Conservation (phyloP, 495 filamentous ascomycete species). For the Hypoxylon trugodes region DNA sequence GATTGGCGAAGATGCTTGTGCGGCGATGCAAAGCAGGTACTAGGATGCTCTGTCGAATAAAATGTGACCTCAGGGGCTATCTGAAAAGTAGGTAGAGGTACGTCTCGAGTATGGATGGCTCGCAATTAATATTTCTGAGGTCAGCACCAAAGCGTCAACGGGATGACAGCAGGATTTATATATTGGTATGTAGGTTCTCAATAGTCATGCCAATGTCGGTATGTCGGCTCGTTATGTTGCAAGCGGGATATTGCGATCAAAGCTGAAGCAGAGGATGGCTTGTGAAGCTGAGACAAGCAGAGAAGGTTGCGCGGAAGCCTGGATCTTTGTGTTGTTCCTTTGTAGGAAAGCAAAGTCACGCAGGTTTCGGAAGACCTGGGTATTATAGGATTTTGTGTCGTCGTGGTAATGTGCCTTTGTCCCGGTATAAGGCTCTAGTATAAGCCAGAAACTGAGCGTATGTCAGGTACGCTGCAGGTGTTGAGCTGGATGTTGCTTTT, state of each 20-base stretch:
- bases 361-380: constrained; percentile 44
- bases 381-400: constrained; percentile 45
- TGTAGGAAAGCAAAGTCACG: constrained; percentile 40
- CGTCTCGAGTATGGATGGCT: constrained; percentile 29
- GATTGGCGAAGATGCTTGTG: constrained; percentile 49
- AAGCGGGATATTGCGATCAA: constrained; percentile 32
- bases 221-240: constrained; percentile 20
- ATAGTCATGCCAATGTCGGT: constrained; percentile 33
- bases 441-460: constrained; percentile 31
- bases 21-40: constrained; percentile 48
- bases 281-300: constrained; percentile 45
- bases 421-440: constrained; percentile 38
- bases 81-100: constrained; percentile 21
- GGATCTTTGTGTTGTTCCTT: constrained; percentile 31
- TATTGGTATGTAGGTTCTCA: constrained; percentile 36
- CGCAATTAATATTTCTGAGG: constrained; percentile 49
- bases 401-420: constrained; percentile 38
- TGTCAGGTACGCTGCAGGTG: constrained; percentile 42
- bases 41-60: constrained; percentile 49
- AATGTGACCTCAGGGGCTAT: constrained; percentile 28
- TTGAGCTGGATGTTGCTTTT: constrained; percentile 31
- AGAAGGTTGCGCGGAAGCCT: constrained; percentile 42
- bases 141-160: constrained; percentile 47
- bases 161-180: constrained; percentile 46
- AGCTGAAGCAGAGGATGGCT: constrained; percentile 42